These are phyloP conservation scores for Russula vinacea DNA, from an alignment of 768 basidiomycete genomes.

Conservation along the genomic window DNA sequence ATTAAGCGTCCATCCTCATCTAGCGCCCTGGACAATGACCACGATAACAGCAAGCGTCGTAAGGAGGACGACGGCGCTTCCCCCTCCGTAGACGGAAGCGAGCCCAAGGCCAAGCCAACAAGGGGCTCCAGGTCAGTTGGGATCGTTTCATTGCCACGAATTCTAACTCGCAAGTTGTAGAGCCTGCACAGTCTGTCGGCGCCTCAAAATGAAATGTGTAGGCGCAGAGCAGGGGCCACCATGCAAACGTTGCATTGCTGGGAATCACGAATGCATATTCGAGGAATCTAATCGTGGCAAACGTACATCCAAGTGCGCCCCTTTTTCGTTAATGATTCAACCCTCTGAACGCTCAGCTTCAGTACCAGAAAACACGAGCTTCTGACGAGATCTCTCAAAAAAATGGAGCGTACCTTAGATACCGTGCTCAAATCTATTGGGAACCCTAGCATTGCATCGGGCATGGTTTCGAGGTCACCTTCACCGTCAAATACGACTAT, in stretches of 20 bases:
- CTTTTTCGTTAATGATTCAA: conserved; percentile 22
- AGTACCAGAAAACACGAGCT: conserved; percentile 76
- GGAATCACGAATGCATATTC: conserved; percentile 90
- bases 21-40: conserved; percentile 48
- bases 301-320: conserved; percentile 70
- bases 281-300: conserved; percentile 97
- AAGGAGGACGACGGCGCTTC: conserved; percentile 55
- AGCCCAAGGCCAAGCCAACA: conserved; percentile 76
- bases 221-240: conserved; percentile 88
- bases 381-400: conserved; percentile 73
- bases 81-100: conserved; percentile 53
- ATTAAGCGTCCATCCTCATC: conserved; percentile 36
- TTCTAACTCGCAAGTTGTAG: conserved; percentile 42
- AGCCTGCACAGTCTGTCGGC: conserved; percentile 88
- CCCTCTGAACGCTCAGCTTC: conserved; percentile 33
- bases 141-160: conserved; percentile 2
- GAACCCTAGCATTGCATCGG: conserved; percentile 73
- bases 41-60: conserved; percentile 39
- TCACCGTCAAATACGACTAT: conserved; percentile 49
- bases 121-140: conserved; percentile 69
- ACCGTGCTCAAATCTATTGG: conserved; percentile 86
- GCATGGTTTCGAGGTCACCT: conserved; percentile 78
- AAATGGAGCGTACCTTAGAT: conserved; percentile 92
- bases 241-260: conserved; percentile 79
- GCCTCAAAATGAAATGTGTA: conserved; percentile 91